Conservation (phyloP, 140 eudicot species). For the Ambrosia hybrid region DNA sequence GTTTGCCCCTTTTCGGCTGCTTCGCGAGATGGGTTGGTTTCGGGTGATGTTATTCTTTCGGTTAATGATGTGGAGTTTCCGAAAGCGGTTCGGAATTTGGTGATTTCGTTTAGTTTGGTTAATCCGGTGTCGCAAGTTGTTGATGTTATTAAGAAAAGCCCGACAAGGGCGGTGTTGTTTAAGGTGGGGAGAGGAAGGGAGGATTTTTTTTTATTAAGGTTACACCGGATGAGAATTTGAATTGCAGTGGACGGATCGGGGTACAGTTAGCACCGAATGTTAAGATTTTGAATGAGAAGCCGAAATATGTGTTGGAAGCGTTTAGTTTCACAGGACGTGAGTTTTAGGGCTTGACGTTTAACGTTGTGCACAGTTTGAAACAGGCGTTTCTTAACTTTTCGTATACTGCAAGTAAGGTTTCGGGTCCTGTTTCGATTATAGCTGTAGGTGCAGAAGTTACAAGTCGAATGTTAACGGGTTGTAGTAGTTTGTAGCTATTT, state of each 20-base stretch:
- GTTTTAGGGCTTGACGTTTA: constrained; percentile 71
- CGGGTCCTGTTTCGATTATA: constrained; percentile 91
- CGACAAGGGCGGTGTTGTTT: constrained; percentile 51
- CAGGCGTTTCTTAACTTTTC: constrained; percentile 81
- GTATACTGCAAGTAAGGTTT: constrained; percentile 75
- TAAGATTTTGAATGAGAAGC: constrained; percentile 56
- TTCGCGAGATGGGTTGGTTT: constrained; percentile 71
- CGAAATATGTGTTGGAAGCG: constrained; percentile 58
- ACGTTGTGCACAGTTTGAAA: constrained; percentile 76
- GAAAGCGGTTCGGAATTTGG: constrained; percentile 57
- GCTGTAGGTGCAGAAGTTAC: constrained; percentile 98
- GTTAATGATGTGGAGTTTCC: constrained; percentile 56
- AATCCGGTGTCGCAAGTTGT: constrained; percentile 56
- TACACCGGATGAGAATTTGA: constrained; percentile 71
- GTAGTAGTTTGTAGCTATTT: constrained; percentile 83
- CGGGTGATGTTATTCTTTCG: constrained; percentile 79
- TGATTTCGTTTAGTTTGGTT: constrained; percentile 29
- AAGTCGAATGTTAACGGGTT: constrained; percentile 73
- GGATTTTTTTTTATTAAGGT: constrained; percentile 46
- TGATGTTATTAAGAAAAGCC: constrained; percentile 67
- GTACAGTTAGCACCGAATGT: constrained; percentile 81
- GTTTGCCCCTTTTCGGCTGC: constrained; percentile 86
- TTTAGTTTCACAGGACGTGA: constrained; percentile 69
- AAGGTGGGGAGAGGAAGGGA: constrained; percentile 52
- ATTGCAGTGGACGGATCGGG: constrained; percentile 83